Percentiles rank a stretch among this genome's conserved stretches.
These are phyloP conservation scores for Penicillium riverlandense DNA, from an alignment of 495 filamentous ascomycete genomes.

Conservation along the genomic window DNA sequence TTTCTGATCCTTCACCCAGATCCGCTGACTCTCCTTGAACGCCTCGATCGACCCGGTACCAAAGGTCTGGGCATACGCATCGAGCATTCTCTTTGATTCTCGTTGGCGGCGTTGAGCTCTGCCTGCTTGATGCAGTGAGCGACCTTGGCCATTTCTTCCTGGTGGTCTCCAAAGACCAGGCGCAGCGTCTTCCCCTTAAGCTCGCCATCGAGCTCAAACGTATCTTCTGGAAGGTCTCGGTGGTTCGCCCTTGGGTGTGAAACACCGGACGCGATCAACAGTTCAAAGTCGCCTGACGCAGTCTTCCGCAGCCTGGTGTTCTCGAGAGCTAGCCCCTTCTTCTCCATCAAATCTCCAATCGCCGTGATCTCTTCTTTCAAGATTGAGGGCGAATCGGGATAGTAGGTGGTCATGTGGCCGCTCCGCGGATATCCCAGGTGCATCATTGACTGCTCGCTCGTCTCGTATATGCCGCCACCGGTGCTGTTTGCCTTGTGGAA, in stretches of 20 bases:
- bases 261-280: slow-evolving; percentile 75
- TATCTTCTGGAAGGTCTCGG: slow-evolving; percentile 60
- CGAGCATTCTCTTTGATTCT: slow-evolving; percentile 79
- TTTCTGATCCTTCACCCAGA: slow-evolving; percentile 88
- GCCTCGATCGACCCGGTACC: slow-evolving; percentile 74
- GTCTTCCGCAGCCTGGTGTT: slow-evolving; percentile 85
- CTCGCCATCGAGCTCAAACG: slow-evolving; percentile 55
- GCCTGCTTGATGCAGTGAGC: slow-evolving; percentile 64
- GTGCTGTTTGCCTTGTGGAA: slow-evolving; percentile 50
- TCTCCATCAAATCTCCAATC: slow-evolving; percentile 65
- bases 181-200: slow-evolving; percentile 64
- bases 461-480: slow-evolving; percentile 68
- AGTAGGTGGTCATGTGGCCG: slow-evolving; percentile 87
- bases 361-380: slow-evolving; percentile 75
- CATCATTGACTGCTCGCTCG: slow-evolving; percentile 56
- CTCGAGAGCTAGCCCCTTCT: slow-evolving; percentile 68
- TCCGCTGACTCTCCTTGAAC: slow-evolving; percentile 84
- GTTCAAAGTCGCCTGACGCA: slow-evolving; percentile 60
- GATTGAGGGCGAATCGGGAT: slow-evolving; percentile 80
- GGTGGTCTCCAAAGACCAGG: slow-evolving; percentile 79
- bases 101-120: slow-evolving; percentile 69
- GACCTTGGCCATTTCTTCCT: slow-evolving; percentile 73
- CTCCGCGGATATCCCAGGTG: slow-evolving; percentile 79
- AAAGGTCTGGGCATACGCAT: slow-evolving; percentile 79
- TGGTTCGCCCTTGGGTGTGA: slow-evolving; percentile 49